Percentiles rank a stretch among this genome's conserved stretches.
These are phyloP conservation scores for Sodiomyces alkalinus DNA, from an alignment of 2,329 filamentous ascomycete species.

Conservation along the genomic window DNA sequence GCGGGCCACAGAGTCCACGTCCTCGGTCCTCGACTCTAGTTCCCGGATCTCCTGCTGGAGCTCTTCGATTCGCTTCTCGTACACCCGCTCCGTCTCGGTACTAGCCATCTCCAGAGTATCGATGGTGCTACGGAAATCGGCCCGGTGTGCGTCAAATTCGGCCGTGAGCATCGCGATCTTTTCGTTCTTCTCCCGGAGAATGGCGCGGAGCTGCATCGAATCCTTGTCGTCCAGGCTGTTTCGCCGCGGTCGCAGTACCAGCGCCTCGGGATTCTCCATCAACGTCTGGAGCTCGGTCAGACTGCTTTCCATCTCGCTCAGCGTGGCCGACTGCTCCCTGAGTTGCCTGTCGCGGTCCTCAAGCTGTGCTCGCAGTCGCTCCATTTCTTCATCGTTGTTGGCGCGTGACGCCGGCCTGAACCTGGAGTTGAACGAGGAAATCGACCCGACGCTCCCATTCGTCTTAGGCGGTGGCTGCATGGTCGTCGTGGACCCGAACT, in stretches of 20 bases:
- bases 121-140: slow-evolving; percentile 92
- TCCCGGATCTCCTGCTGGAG: slow-evolving; percentile 73
- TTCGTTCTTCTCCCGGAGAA: slow-evolving; percentile 89
- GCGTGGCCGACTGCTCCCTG: slow-evolving; percentile 68
- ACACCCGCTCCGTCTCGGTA: slow-evolving; percentile 88
- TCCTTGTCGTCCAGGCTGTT: slow-evolving; percentile 53
- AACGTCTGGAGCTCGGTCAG: slow-evolving; percentile 62
- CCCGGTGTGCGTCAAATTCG: slow-evolving; percentile 88
- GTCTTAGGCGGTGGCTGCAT: slow-evolving; percentile 35
- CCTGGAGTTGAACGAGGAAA: slow-evolving; percentile 38
- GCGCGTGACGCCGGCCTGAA: slow-evolving; percentile 36
- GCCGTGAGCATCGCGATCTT: slow-evolving; percentile 85
- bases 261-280: slow-evolving; percentile 42
- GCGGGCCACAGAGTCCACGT: slow-evolving; percentile 78
- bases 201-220: slow-evolving; percentile 57
- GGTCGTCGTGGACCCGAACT: slow-evolving; percentile 29
- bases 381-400: slow-evolving; percentile 56
- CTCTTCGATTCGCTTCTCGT: slow-evolving; percentile 83
- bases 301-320: slow-evolving; percentile 82
- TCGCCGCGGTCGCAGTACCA: slow-evolving; percentile 23
- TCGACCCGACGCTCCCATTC: slow-evolving; percentile 37
- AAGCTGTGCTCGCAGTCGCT: slow-evolving; percentile 56
- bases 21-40: slow-evolving; percentile 65
- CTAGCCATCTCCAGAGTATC: slow-evolving; percentile 93
- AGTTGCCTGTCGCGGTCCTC: slow-evolving; percentile 76